Base-by-base conservation (phyloP, 345 rosid genomes). In the Corymbia maculata region DNA sequence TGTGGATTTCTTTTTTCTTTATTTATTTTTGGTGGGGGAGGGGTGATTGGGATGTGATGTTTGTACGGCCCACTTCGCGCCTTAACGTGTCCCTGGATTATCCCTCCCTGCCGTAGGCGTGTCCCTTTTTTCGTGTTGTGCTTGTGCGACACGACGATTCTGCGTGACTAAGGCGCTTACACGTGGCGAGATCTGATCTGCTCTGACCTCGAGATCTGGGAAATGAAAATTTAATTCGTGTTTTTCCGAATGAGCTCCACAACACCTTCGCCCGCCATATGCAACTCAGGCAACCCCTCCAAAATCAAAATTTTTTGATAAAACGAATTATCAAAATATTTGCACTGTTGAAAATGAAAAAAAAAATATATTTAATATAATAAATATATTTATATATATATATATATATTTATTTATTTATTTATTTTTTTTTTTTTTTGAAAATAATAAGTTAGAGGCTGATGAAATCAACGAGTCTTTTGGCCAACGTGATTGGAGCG, bases 11-110 rank as follows among this genome's bases (percentile, higher is more conserved):
- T 52, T 52, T 1, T 50, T 50, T 9, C 11, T 50, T 50, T n/a
- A n/a, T n/a, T 47, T 47, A 1, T 6, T 49, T 9, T 9, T 9
- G 3, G 0, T 6, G 57, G n/a, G n/a, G n/a, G n/a, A n/a, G n/a
- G n/a, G n/a, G n/a, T n/a, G n/a, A n/a, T n/a, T n/a, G 26, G 59
- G 59, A 55, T 21, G 61, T 22, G 28, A 55, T 22, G 28, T 55
- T n/a, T n/a, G 61, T 22, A 22, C 61, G 61, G 61, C 28, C 51
- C 51, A 9, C n/a, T n/a, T 22, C 61, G 28, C 12, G 28, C 61
- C 22, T 9, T 55, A 28, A 55, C 61, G 61, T 55, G 61, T 55
- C 61, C 61, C 61, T 8, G 61, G 28, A n/a, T 22, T 9, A 22
- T 55, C 61, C 61, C 61, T 55, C 28, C 28, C 26, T 5, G 61